phyloP scores from a whole-genome alignment of 495 filamentous ascomycete species.

The Penicillium crystallinum region DNA sequence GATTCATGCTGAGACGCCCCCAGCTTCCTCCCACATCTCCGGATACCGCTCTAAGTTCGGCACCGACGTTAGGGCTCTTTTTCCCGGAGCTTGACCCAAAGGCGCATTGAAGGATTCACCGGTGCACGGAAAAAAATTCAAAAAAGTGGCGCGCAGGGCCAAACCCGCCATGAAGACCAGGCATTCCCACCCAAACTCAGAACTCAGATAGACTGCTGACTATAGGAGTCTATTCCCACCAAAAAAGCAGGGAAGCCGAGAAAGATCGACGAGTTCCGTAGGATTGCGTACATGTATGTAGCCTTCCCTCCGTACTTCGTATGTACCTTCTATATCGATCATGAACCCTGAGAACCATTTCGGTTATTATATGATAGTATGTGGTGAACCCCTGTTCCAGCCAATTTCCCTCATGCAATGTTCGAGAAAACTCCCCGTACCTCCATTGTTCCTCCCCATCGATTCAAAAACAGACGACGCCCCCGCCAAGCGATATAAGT shows the following conservation, averaged over 20 bases:
- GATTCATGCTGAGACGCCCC: not conserved
- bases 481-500: slow-evolving; percentile 2
- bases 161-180: not conserved
- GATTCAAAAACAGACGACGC: not conserved
- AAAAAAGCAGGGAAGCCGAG: not conserved
- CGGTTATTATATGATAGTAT: not conserved
- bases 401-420: no score
- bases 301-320: no score
- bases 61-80: not conserved
- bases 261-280: not conserved
- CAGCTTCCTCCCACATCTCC: no score
- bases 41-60: not conserved
- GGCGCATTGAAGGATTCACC: not conserved
- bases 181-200: not conserved
- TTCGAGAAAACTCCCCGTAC: no score
- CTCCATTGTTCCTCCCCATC: not conserved
- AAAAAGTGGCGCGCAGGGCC: not conserved
- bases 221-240: not conserved
- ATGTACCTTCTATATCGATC: not conserved
- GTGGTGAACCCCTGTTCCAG: not conserved
- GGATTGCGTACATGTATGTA: no score
- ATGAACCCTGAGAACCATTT: not conserved
- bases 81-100: not conserved
- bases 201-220: not conserved
- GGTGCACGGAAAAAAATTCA: not conserved